These are phyloP conservation scores for Protostelium mycophagum DNA, from an alignment of 78 protist species.

Conservation along the genomic window DNA sequence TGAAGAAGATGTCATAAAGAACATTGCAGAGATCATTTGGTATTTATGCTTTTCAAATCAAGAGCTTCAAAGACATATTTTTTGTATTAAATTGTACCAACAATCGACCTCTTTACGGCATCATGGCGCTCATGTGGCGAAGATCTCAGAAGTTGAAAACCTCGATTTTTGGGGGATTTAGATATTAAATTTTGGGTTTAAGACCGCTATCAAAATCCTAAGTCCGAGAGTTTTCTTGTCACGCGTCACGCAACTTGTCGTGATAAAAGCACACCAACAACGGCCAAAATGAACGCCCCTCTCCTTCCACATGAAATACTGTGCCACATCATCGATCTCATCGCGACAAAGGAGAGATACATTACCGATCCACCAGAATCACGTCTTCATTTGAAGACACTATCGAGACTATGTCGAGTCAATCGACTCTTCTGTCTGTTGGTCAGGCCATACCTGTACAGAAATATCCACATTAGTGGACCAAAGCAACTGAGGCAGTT, in stretches of 20 bases:
- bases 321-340: not conserved
- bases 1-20: not conserved
- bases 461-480: not conserved
- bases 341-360: not conserved
- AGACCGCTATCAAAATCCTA: too few relatives aligned
- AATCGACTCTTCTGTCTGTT: not conserved
- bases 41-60: too few relatives aligned
- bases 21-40: too few relatives aligned
- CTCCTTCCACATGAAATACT: not conserved
- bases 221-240: too few relatives aligned
- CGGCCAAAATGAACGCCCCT: not conserved
- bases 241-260: not conserved
- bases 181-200: too few relatives aligned
- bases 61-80: too few relatives aligned
- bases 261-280: too few relatives aligned
- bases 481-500: not conserved
- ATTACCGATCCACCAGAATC: not conserved
- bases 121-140: too few relatives aligned
- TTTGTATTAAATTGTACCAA: too few relatives aligned
- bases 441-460: not conserved
- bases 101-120: too few relatives aligned
- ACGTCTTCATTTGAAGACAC: not conserved
- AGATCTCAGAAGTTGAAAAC: too few relatives aligned
- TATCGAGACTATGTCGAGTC: not conserved
- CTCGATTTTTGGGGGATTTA: too few relatives aligned